These are phyloP conservation scores for Hyparrhenia diplandra DNA, from an alignment of 176 grass and related monocot genomes.

Conservation along the genomic window DNA sequence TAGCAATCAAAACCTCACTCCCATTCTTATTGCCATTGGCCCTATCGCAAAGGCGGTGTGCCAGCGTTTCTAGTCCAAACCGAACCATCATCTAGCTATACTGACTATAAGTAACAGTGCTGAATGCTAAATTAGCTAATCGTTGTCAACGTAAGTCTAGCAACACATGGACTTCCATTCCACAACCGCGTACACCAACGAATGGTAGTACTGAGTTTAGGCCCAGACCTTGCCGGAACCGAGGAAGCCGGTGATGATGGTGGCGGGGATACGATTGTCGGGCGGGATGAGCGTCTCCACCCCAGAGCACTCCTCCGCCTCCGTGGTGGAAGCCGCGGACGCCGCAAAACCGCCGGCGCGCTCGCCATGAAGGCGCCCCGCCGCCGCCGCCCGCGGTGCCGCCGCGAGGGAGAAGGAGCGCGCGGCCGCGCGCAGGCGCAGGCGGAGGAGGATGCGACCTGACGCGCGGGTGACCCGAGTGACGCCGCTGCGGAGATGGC, in stretches of 20 bases:
- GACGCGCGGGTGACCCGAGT: slow-evolving; percentile 34
- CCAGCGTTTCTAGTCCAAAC: neutral
- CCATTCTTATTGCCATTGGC: neutral
- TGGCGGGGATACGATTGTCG: slow-evolving; percentile 85
- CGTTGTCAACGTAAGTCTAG: neutral
- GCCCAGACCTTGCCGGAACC: slow-evolving; percentile 78
- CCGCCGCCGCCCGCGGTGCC: neutral
- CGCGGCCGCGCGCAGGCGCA: slow-evolving; percentile 26
- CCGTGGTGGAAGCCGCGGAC: slow-evolving; percentile 42
- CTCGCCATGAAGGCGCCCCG: slow-evolving; percentile 19
- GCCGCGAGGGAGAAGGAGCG: slow-evolving; percentile 7
- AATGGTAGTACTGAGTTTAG: neutral
- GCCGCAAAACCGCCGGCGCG: slow-evolving; percentile 48
- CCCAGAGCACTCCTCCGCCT: slow-evolving; percentile 29
- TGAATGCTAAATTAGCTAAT: neutral
- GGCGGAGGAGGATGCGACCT: slow-evolving; percentile 26
- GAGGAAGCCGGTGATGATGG: slow-evolving; percentile 95
- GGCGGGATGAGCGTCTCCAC: slow-evolving; percentile 51
- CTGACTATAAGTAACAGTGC: too few relatives aligned
- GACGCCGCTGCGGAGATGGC: slow-evolving; percentile 34
- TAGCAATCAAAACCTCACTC: too few relatives aligned
- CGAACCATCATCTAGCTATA: too few relatives aligned
- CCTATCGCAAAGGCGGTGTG: neutral
- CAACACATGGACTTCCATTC: too few relatives aligned
- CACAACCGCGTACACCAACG: neutral